Evolutionary conservation across 2,329 filamentous ascomycete species (phyloP).

Genomic region (Tolypocladium guangdongense): DNA sequence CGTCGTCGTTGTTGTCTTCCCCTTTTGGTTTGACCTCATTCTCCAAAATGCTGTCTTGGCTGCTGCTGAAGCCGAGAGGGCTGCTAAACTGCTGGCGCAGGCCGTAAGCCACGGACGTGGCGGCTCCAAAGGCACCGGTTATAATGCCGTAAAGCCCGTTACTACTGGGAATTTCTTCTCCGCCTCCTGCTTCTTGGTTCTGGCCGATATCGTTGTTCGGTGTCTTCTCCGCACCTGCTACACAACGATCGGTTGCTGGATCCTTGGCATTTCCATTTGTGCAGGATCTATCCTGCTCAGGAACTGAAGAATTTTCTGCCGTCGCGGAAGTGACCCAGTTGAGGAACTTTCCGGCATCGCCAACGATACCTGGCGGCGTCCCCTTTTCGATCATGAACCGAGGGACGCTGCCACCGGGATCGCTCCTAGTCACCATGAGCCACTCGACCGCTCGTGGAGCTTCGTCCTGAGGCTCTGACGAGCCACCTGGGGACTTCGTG

Average conservation of each 20-base stretch:
- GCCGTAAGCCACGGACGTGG: constrained; percentile 31
- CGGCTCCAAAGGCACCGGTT: constrained; percentile 38
- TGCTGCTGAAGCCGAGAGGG: constrained; percentile 14
- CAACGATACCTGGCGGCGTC: constrained; percentile 69
- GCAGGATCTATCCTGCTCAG: background rate
- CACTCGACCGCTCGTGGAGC: constrained; percentile 51
- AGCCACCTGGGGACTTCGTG: constrained; percentile 13
- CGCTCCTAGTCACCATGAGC: constrained; percentile 86
- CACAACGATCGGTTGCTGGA: background rate
- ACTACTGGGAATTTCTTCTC: constrained; percentile 24
- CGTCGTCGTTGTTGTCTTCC: constrained; percentile 17
- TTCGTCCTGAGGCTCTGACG: constrained; percentile 16
- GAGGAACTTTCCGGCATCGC: constrained; percentile 70
- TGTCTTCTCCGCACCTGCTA: constrained; percentile 15
- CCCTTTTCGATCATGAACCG: constrained; percentile 86
- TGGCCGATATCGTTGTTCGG: constrained; percentile 14
- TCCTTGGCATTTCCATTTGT: constrained; percentile 1
- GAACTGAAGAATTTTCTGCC: background rate
- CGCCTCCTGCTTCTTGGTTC: constrained; percentile 9
- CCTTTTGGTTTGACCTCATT: constrained; percentile 11
- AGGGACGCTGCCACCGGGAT: constrained; percentile 80
- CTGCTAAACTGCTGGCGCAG: constrained; percentile 19
- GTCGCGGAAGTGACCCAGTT: constrained; percentile 52
- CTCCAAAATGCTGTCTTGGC: constrained; percentile 15
- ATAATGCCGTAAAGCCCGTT: constrained; percentile 47